Conservation (phyloP, 345 rosid species). For the Pugionium dolabratum region DNA sequence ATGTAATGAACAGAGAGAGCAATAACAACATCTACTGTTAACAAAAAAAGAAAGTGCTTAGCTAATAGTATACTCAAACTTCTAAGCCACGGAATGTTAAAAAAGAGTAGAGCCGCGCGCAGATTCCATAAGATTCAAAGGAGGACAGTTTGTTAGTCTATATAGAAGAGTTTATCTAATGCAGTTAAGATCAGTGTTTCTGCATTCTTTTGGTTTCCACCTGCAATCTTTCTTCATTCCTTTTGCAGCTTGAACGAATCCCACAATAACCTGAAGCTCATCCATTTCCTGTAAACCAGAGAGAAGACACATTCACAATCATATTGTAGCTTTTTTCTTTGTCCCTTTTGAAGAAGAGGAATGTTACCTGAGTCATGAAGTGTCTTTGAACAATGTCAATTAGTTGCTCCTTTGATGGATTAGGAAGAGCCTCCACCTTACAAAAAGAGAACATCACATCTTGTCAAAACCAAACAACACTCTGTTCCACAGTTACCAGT, state of each 20-base stretch:
- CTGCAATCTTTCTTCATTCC: conserved; percentile 69
- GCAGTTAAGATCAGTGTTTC: conserved; percentile 25
- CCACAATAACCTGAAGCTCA: conserved; percentile 49
- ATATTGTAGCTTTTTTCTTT: background rate
- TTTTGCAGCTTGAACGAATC: conserved; percentile 84
- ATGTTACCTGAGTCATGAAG: conserved; percentile 87
- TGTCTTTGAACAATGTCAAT: conserved; percentile 84
- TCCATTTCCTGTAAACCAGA: conserved; percentile 71
- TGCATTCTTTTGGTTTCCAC: conserved; percentile 33
- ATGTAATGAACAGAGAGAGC: conserved; percentile 21
- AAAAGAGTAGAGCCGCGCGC: background rate
- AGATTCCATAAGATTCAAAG: background rate
- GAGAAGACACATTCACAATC: background rate
- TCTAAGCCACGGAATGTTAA: conserved; percentile 8
- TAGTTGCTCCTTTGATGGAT: conserved; percentile 85
- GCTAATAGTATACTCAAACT: background rate
- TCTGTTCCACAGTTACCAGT: too few relatives aligned
- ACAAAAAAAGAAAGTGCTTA: conserved; percentile 7
- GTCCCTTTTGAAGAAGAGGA: background rate
- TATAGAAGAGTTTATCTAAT: conserved; percentile 40
- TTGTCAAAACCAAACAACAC: background rate
- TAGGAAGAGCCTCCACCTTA: conserved; percentile 77
- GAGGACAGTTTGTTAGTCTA: conserved; percentile 8
- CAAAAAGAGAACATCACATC: background rate
- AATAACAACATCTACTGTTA: conserved; percentile 19